Base-by-base conservation (phyloP, 768 basidiomycete genomes). In the Lenzites betulinus region DNA sequence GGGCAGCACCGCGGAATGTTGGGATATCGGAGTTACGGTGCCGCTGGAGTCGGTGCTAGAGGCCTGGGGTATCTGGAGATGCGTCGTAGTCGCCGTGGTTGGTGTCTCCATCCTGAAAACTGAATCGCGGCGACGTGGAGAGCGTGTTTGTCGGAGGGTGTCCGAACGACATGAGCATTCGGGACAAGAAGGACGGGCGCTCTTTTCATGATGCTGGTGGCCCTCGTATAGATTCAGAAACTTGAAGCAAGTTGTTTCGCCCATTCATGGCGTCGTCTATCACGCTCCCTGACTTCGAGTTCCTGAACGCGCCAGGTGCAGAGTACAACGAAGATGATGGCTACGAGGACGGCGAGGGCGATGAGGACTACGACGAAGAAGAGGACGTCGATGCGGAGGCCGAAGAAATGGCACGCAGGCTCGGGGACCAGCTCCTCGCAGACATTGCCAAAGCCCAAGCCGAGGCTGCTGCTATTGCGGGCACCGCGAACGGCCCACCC, bases 391-490 rank as follows among this genome's bases (percentile, higher is more conserved):
- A 86, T 25, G 88, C 87, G 5, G 86, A 90, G 58, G 89, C 89
- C 2, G 83, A 87, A 63, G 89, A 87, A 66, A 89, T 90, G 65
- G 88, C 88, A 5, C 81, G 87, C 47, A 78, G 86, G 26, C 74
- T 93, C 30, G 85, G 87, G n/a, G 88, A 88, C 64, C 85, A 92
- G 59, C 78, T 92, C 7, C 87, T 85, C 83, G 90, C 89, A 3
- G 88, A 90, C 66, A 87, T 92, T 50, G 84, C 75, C 67, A 87
- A 83, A 69, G 87, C 81, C 6, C 84, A 81, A 61, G 81, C 81
- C 4, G 80, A 80, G 41, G 74, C 68, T 11, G 70, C 72, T 18
- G n/a, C n/a, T n/a, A n/a, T n/a, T n/a, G 58, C 63, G 48, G 63
- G 66, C 8, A 36, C 44, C 36, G 52, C 59, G 7, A 41, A 47